Percentiles rank a stretch among this genome's conserved stretches.
Conservation (phyloP, 2,329 filamentous ascomycete species). For the Cercospora janseana region DNA sequence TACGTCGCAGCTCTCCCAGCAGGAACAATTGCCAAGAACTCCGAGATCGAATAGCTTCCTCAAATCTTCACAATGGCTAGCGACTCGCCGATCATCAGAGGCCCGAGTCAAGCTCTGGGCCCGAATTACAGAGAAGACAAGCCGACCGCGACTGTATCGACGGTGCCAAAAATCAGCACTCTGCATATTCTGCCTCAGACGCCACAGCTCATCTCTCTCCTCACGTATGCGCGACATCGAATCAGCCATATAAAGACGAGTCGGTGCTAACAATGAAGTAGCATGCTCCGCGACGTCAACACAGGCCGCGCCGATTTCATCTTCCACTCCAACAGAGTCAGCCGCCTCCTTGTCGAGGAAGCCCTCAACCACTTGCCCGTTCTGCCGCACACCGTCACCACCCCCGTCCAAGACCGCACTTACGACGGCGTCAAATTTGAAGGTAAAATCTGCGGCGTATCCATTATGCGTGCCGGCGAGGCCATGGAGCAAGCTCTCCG, state of each 20-base stretch:
- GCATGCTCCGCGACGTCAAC: conserved; percentile 90
- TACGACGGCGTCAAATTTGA: conserved; percentile 94
- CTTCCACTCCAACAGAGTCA: conserved; percentile 98
- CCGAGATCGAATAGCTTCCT: conserved; percentile 4
- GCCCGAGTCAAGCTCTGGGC: conserved; percentile 65
- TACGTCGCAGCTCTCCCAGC: not conserved
- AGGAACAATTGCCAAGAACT: too few species aligned
- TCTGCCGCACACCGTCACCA: conserved; percentile 82
- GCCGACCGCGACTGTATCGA: conserved; percentile 72
- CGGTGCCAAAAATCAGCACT: conserved; percentile 75
- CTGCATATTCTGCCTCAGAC: conserved; percentile 89
- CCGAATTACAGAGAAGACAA: conserved; percentile 79
- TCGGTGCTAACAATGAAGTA: conserved; percentile 41
- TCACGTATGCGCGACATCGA: conserved; percentile 73
- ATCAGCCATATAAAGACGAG: not conserved
- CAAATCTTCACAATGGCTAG: conserved; percentile 15
- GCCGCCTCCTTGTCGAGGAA: conserved; percentile 92
- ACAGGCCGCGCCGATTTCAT: conserved; percentile 96
- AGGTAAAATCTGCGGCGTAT: conserved; percentile 97
- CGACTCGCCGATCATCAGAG: conserved; percentile 30
- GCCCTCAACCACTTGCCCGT: conserved; percentile 95
- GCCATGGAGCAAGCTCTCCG: conserved; percentile 96
- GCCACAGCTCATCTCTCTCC: conserved; percentile 90
- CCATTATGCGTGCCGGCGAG: conserved; percentile 96
- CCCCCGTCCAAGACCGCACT: conserved; percentile 73